Conservation (phyloP, 2,329 filamentous ascomycete genomes). For the Colletotrichum lini region DNA sequence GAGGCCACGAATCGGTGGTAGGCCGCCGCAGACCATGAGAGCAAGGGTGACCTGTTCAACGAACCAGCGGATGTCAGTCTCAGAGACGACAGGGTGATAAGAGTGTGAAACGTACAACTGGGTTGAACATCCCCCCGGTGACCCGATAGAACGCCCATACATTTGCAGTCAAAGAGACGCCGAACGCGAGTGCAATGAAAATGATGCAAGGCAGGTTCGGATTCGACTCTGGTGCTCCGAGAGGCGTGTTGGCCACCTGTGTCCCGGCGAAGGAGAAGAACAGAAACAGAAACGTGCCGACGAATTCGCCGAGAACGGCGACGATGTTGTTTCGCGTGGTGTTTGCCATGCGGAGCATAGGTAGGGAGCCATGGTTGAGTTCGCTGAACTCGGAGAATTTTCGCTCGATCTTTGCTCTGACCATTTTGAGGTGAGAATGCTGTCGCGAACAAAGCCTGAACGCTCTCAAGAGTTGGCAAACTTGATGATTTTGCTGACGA, state of each 20-base stretch:
- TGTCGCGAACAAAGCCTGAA: background rate
- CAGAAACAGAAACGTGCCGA: slow-evolving; percentile 68
- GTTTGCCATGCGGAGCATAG: slow-evolving; percentile 34
- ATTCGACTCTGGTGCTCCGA: background rate
- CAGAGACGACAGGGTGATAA: background rate
- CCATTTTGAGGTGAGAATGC: background rate
- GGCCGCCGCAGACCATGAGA: slow-evolving; percentile 70
- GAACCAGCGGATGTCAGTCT: background rate
- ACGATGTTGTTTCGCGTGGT: slow-evolving; percentile 54
- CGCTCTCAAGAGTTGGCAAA: background rate
- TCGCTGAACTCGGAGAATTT: slow-evolving; percentile 5
- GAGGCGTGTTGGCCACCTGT: slow-evolving; percentile 50
- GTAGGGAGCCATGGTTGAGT: slow-evolving; percentile 10
- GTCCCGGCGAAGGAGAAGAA: slow-evolving; percentile 59
- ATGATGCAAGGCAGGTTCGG: slow-evolving; percentile 56
- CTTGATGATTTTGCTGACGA: background rate
- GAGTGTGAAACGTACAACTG: slow-evolving; percentile 56
- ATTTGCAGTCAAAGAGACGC: slow-evolving; percentile 65
- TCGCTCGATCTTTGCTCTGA: background rate
- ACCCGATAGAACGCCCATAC: slow-evolving; percentile 72
- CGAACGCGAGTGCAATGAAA: slow-evolving; percentile 66
- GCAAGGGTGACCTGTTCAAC: slow-evolving; percentile 66
- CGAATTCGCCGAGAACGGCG: slow-evolving; percentile 64
- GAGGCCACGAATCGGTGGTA: slow-evolving; percentile 66
- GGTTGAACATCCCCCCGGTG: slow-evolving; percentile 67